Evolutionary conservation across 768 basidiomycete genomes (phyloP), one percentile per base, ranked within the genome.

Genomic region (Rhodotorula toruloides): DNA sequence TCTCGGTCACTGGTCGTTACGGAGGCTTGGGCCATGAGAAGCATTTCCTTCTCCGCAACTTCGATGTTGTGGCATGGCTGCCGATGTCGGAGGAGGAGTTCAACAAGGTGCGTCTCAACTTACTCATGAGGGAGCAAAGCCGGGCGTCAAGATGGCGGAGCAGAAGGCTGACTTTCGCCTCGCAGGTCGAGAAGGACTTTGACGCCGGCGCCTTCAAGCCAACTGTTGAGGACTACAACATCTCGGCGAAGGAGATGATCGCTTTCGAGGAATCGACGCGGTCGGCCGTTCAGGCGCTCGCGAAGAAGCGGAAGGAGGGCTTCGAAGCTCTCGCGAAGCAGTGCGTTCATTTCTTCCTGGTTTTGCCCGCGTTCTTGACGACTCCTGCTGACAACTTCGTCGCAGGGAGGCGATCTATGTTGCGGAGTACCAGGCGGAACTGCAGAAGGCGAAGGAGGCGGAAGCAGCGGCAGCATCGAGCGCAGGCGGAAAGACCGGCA

Each of bases 31-130:
- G 72, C 8, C 76, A 80, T 21, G 79, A 81, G 8, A 76, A 76
- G 25, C 86, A 85, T 2, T 87, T 86, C 85, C 71, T 87, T 7
- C 76, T 87, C 7, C 76, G 80, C 14, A 81, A 83, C 0, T 88
- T 88, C 63, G 86, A 87, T 71, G 84, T 86, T 40, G 65, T 70
- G n/a, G 46, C 34, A 16, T 70, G 63, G 64, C 19, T 43, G 22
- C 77, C 79, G 0, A 78, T 86, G 44, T 77, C 62, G 31, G 83
- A 83, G 67, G 79, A 77, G 31, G 77, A 64, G 31, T 87, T 86
- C 63, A 42, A 80, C 0, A 74, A 84, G 77, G 84, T 84, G 42
- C 57, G 76, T 29, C 29, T 25, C 19, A 25, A 5, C 32, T 32
- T 37, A 34, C n/a, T 27, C n/a, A 36, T 17, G 29, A n/a, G n/a